Evolutionary conservation across 2,329 filamentous ascomycete genomes (phyloP), one percentile per base, ranked within the genome.

Genomic region (Helotiales sp.): DNA sequence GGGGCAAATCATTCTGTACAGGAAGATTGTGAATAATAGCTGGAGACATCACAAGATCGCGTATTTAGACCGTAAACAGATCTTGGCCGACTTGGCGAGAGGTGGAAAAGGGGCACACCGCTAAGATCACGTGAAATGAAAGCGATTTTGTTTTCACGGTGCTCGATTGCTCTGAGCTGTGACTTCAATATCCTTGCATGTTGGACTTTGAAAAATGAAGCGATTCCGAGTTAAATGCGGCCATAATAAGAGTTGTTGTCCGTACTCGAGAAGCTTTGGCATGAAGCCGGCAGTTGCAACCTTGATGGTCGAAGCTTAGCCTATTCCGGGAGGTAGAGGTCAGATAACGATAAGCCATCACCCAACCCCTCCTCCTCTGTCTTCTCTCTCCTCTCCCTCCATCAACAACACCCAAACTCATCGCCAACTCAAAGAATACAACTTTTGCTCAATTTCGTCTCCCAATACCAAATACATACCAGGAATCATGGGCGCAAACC

Each of bases 401-500:
- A 60, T 30, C n/a, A 24, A n/a, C 37, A 43, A 17, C 24, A 30
- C 37, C 22, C 57, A 30, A 45, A 6, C 37, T 28, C 57, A 45
- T 13, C 2, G 10, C 10, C 2, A 26, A 47, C 13, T 10, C 24
- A 15, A 30, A 6, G 8, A 24, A 45, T 45, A 26, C 6, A 47
- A 24, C 24, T 2, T 5, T 13, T 6, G 5, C 52, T 34, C n/a
- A 3, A n/a, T 1, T 3, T 28, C 20, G 11, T 6, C 4, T n/a
- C 11, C 26, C 8, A 17, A 6, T 50, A 40, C 8, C 5, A 8
- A n/a, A 17, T 1, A 22, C 7, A 49, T 1, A 11, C 26, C 28
- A 50, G 10, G 28, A 50, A 50, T 24, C 15, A 76, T 76, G 75
- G 75, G 75, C 37, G 71, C 67, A 43, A 73, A 73, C 57, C 70